phyloP scores from a whole-genome alignment of 805 yeast genomes.

The Ogataea kodamae region DNA sequence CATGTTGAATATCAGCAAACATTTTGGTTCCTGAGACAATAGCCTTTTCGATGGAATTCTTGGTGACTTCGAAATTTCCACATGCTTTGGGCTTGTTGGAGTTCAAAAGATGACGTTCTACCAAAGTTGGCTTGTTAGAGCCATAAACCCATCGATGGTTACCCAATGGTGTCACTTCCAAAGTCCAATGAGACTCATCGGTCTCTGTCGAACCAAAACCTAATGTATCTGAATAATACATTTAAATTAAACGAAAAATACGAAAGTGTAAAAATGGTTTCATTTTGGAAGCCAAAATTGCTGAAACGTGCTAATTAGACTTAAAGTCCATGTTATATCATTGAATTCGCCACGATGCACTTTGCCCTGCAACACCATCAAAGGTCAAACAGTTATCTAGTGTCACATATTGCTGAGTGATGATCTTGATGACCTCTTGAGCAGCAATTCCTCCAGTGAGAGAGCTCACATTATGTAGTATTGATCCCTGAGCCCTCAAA shows the following conservation, averaged over 20 bases:
- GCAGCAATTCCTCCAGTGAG: slow-evolving; percentile 81
- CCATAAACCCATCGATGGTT: slow-evolving; percentile 75
- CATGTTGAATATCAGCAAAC: slow-evolving; percentile 66
- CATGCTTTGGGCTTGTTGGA: slow-evolving; percentile 5
- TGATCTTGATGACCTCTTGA: slow-evolving; percentile 74
- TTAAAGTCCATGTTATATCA: neutral
- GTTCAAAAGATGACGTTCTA: slow-evolving; percentile 4
- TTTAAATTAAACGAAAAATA: slow-evolving; percentile 1
- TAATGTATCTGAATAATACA: slow-evolving; percentile 63
- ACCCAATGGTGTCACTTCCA: slow-evolving; percentile 67
- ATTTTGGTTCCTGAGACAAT: too few relatives aligned
- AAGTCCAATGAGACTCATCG: slow-evolving; percentile 72
- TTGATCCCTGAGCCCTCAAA: slow-evolving; percentile 38
- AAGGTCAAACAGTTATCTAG: slow-evolving; percentile 64
- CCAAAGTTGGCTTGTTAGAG: neutral
- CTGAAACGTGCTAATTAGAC: slow-evolving; percentile 2
- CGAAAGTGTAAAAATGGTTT: too few relatives aligned
- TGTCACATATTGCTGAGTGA: slow-evolving; percentile 81
- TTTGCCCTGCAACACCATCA: slow-evolving; percentile 63
- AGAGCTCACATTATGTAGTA: slow-evolving; percentile 58
- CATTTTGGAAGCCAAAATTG: too few relatives aligned
- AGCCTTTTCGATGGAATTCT: slow-evolving; percentile 70
- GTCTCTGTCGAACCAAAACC: slow-evolving; percentile 50
- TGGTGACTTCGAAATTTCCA: slow-evolving; percentile 34
- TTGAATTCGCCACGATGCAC: slow-evolving; percentile 30